Base-by-base conservation (phyloP, 495 filamentous ascomycete species). In the Hypoxylon fuscum region DNA sequence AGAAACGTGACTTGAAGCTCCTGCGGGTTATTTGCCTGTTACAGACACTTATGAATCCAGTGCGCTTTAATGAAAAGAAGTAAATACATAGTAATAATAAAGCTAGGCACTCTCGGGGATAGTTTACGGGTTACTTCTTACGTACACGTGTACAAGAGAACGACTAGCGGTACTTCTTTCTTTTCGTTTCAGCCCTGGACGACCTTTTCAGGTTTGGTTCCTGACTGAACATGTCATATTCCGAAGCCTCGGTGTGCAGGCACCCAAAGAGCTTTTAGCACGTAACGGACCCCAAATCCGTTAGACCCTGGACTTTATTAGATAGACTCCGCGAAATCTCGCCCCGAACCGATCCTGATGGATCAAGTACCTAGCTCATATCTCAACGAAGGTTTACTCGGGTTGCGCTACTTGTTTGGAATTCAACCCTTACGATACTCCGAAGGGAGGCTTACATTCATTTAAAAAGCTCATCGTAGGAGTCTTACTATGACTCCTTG, bases 21-120 rank as follows among this genome's bases (percentile, higher is more conserved):
- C 63, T 66, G 63, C 57, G 56, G 63, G 52, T 61, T 66, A 66
- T 66, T 66, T 61, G 63, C 63, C 63, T 61, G 46, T 66, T 61
- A 56, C 52, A 38, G 47, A 47, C 35, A 41, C 46, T 45, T 15
- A 49, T 22, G 47, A 58, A 45, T 32, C 55, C 27, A n/a, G 25
- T 41, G 12, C 38, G n/a, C 20, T 61, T 42, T 34, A 60, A 66
- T 49, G 41, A 56, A 12, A 43, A 35, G 37, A 49, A 27, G 29
- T 49, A 45, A 49, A 55, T 25, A 29, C n/a, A n/a, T n/a, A n/a
- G n/a, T n/a, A n/a, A n/a, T n/a, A 52, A 14, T 2, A 38, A 56
- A 22, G 41, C 46, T 53, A 43, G 52, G 51, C 46, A 61, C 20
- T 52, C 45, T 55, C 56, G 32, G 51, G 31, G 40, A 14, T 37